Conservation (phyloP, 2,329 filamentous ascomycete genomes). For the Rhytidhysteron rufulum region DNA sequence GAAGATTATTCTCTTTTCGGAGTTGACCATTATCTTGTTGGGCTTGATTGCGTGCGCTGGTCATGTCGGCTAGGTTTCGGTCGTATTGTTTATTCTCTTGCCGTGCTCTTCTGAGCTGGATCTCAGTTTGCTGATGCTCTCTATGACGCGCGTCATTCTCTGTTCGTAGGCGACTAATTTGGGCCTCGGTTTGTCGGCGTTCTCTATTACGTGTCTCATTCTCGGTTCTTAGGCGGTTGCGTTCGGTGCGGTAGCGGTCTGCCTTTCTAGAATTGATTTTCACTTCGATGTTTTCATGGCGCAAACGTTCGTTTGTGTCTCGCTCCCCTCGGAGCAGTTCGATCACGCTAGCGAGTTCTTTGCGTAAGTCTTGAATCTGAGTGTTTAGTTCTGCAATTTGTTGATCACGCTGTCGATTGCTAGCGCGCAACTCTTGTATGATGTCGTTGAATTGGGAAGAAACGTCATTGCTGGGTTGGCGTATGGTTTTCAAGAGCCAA, state of each 20-base stretch:
- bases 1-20: background rate
- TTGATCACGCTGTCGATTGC: background rate
- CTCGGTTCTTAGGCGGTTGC: no score
- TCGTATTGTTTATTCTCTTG: background rate
- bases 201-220: no score
- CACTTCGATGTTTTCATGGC: no score
- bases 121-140: background rate
- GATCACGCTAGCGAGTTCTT: no score
- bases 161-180: no score
- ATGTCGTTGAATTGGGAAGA: background rate
- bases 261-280: no score
- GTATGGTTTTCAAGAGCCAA: background rate
- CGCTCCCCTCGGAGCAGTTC: no score
- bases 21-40: background rate
- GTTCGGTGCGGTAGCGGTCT: no score
- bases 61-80: background rate
- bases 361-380: background rate
- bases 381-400: background rate
- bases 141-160: no score
- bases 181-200: no score
- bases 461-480: background rate
- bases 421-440: background rate
- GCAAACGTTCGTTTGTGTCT: no score
- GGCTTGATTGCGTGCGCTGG: background rate
- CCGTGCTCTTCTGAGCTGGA: background rate